Evolutionary conservation across 108 stramenopile genomes (phyloP).

Genomic region (Epipyxis sp.): DNA sequence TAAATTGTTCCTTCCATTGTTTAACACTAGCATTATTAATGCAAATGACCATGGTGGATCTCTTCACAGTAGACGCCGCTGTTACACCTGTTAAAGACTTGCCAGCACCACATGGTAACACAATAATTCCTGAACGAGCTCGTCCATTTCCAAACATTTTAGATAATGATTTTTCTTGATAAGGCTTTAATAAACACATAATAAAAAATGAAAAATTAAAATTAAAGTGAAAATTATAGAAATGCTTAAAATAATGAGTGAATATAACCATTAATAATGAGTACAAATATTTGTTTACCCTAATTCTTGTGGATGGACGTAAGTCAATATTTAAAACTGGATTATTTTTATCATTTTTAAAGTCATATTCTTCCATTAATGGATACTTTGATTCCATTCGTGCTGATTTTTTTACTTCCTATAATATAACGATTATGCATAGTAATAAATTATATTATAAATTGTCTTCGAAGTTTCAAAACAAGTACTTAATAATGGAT

Average conservation of each 20-base stretch:
- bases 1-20: conserved; percentile 96
- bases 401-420: conserved; percentile 77
- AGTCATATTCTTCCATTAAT: conserved; percentile 92
- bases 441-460: conserved; percentile 45
- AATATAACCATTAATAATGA: no score
- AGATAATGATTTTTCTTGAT: conserved; percentile 76
- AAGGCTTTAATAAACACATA: conserved; percentile 46
- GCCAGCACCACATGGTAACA: conserved; percentile 97
- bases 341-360: conserved; percentile 77
- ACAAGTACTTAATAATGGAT: no score
- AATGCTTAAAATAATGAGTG: not conserved
- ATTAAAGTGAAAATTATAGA: not conserved
- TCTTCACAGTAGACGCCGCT: conserved; percentile 94
- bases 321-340: conserved; percentile 82
- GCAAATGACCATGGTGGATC: conserved; percentile 82
- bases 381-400: conserved; percentile 62
- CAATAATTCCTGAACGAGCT: conserved; percentile 95
- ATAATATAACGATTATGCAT: conserved; percentile 64
- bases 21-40: conserved; percentile 90
- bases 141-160: conserved; percentile 99
- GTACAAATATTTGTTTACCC: no score
- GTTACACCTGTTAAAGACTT: conserved; percentile 97
- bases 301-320: conserved; percentile 85
- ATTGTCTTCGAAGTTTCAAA: conserved; percentile 42
- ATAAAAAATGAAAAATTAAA: not conserved